These are phyloP conservation scores for Ustilago trichophora DNA, from an alignment of 1,284 basidiomycete species.

Conservation along the genomic window DNA sequence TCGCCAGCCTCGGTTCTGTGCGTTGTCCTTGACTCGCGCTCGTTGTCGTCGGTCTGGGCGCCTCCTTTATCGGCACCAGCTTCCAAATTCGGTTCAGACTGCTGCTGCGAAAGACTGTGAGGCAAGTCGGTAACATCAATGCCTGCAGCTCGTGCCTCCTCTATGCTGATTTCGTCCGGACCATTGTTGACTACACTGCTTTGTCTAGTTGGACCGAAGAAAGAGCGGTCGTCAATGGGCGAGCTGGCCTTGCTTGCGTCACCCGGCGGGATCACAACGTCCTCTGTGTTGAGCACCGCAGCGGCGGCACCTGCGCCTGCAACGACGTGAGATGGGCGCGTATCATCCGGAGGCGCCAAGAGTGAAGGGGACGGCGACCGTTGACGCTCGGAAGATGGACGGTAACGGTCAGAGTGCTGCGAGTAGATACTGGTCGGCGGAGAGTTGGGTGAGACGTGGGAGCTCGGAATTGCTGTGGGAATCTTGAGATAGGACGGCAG, in stretches of 20 bases:
- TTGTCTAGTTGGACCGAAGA: constrained; percentile 11
- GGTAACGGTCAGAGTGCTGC: constrained; percentile 28
- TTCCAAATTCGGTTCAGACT: neutral
- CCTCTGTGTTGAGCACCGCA: constrained; percentile 52
- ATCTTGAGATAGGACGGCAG: constrained; percentile 66
- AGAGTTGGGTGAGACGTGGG: constrained; percentile 42
- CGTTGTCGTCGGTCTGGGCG: constrained; percentile 15
- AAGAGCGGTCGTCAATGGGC: constrained; percentile 25
- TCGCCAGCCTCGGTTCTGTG: constrained; percentile 6
- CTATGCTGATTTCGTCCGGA: constrained; percentile 16
- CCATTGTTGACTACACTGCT: too few relatives aligned
- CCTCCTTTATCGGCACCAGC: too few relatives aligned
- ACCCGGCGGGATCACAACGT: constrained; percentile 52
- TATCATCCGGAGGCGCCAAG: constrained; percentile 19
- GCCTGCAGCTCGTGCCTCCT: constrained; percentile 37
- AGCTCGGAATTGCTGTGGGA: constrained; percentile 63
- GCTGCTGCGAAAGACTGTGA: constrained; percentile 2
- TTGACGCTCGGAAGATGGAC: constrained; percentile 6
- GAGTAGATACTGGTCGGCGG: constrained; percentile 31
- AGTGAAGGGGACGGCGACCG: constrained; percentile 44
- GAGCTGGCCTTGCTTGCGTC: constrained; percentile 55
- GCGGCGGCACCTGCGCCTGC: constrained; percentile 47
- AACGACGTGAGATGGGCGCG: constrained; percentile 11
- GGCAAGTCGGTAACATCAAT: constrained; percentile 36
- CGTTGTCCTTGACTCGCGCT: constrained; percentile 21